A percentile compares a stretch with the other conserved stretches of the same genome.
phyloP scores from a whole-genome alignment of 495 filamentous ascomycete genomes.

The Amniculicola lignicola region DNA sequence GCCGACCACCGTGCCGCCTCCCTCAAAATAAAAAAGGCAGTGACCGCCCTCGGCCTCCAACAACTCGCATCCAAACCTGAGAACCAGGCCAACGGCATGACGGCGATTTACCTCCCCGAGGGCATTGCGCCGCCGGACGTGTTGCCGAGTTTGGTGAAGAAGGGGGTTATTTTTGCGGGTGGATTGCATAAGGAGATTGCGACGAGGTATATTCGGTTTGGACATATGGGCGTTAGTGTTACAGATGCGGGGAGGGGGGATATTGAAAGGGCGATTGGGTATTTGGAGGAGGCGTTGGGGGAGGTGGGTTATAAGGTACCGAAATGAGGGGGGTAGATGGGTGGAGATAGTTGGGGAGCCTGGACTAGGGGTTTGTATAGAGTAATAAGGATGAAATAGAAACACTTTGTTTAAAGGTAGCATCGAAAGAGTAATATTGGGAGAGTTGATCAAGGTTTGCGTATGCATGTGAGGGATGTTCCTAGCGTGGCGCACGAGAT shows the following conservation, averaged over 20 bases:
- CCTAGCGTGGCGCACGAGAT: no score
- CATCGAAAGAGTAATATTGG: no score
- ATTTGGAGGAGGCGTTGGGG: constrained; percentile 66
- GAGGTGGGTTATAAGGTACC: constrained; percentile 60
- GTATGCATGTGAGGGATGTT: no score
- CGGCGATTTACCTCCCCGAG: constrained; percentile 90
- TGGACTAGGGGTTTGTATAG: no score
- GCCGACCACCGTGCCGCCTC: constrained; percentile 70
- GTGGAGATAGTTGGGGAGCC: no score
- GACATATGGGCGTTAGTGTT: constrained; percentile 96
- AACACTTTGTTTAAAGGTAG: no score
- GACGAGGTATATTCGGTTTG: constrained; percentile 69
- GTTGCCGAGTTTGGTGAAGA: constrained; percentile 80
- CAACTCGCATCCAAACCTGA: constrained; percentile 81
- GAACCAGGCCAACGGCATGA: constrained; percentile 96
- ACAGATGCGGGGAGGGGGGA: constrained; percentile 63
- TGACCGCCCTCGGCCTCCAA: constrained; percentile 75
- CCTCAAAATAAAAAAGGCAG: constrained; percentile 74
- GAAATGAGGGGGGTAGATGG: no score
- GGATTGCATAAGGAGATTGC: constrained; percentile 88
- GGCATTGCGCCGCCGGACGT: constrained; percentile 73
- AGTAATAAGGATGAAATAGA: no score
- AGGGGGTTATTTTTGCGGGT: constrained; percentile 89
- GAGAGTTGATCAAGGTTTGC: no score
- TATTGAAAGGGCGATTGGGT: constrained; percentile 75